phyloP scores from a whole-genome alignment of 768 basidiomycete species.

The Suillus hirtellus region DNA sequence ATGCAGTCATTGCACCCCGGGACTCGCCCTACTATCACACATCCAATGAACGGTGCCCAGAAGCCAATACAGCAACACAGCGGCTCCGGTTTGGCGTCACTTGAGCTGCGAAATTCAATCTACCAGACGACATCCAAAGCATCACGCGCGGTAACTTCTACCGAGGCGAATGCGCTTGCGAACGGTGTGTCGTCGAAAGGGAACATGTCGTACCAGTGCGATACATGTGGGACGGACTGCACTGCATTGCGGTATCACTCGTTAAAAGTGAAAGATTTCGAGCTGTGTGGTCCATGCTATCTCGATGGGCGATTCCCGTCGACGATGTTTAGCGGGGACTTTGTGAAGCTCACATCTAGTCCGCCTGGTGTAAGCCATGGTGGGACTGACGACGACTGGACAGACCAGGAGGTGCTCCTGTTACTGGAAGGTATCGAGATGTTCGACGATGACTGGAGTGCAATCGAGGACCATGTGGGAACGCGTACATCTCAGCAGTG shows the following conservation, averaged over 20 bases:
- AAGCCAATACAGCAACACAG: conserved; percentile 35
- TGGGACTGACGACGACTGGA: conserved; percentile 72
- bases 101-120: conserved; percentile 85
- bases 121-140: conserved; percentile 87
- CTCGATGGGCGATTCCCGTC: conserved; percentile 96
- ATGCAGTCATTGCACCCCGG: conserved; percentile 91
- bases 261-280: conserved; percentile 88
- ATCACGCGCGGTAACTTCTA: conserved; percentile 64
- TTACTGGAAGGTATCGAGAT: conserved; percentile 97
- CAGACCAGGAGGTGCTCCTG: conserved; percentile 84
- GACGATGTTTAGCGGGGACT: conserved; percentile 95
- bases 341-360: conserved; percentile 73
- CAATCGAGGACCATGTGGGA: conserved; percentile 90
- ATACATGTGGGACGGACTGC: conserved; percentile 95
- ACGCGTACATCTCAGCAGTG: conserved; percentile 93
- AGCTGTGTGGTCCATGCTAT: conserved; percentile 90
- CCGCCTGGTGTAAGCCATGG: conserved; percentile 36
- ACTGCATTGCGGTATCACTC: conserved; percentile 87
- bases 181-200: conserved; percentile 49
- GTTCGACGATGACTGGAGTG: conserved; percentile 96
- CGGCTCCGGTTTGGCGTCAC: conserved; percentile 56
- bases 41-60: conserved; percentile 49
- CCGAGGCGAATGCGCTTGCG: conserved; percentile 69
- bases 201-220: conserved; percentile 70
- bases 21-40: conserved; percentile 54